These are phyloP conservation scores for Cavenderia fasciculata DNA, from an alignment of 78 protist genomes.

Conservation along the genomic window DNA sequence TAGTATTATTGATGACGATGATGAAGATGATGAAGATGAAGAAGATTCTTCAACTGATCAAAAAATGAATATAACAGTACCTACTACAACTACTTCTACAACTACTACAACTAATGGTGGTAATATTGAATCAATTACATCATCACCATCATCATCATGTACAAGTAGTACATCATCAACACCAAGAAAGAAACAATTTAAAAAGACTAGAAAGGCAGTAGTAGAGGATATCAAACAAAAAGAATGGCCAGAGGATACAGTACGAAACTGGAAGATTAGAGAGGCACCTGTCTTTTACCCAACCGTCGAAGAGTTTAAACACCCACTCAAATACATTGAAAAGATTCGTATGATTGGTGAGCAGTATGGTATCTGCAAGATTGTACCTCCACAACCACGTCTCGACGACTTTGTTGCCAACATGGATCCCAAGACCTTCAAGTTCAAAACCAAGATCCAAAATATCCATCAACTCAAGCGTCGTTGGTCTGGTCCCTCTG, in stretches of 20 bases:
- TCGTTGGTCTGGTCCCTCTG: conserved; percentile 76
- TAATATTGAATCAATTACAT: neutral
- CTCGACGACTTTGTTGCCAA: conserved; percentile 4
- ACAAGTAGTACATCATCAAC: neutral
- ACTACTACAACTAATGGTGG: neutral
- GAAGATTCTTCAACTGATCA: neutral
- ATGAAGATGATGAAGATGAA: neutral
- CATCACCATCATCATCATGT: neutral
- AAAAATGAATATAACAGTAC: neutral
- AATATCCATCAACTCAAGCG: conserved; percentile 72
- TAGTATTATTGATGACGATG: neutral
- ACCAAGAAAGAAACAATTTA: neutral
- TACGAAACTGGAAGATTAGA: conserved; percentile 49
- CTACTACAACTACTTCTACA: neutral
- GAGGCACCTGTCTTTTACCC: conserved; percentile 87
- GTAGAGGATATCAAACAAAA: conserved; percentile 5
- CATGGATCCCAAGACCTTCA: conserved; percentile 42
- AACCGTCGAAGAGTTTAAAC: conserved; percentile 74
- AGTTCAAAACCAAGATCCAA: conserved; percentile 77
- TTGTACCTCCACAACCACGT: conserved; percentile 69
- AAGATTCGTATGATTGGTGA: conserved; percentile 65
- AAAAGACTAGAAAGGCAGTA: neutral
- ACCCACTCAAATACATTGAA: conserved; percentile 74
- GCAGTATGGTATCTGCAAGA: conserved; percentile 79
- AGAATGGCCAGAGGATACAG: conserved; percentile 39